These are phyloP conservation scores for Pelargonium australe DNA, from an alignment of 441 rosid species.

Conservation along the genomic window DNA sequence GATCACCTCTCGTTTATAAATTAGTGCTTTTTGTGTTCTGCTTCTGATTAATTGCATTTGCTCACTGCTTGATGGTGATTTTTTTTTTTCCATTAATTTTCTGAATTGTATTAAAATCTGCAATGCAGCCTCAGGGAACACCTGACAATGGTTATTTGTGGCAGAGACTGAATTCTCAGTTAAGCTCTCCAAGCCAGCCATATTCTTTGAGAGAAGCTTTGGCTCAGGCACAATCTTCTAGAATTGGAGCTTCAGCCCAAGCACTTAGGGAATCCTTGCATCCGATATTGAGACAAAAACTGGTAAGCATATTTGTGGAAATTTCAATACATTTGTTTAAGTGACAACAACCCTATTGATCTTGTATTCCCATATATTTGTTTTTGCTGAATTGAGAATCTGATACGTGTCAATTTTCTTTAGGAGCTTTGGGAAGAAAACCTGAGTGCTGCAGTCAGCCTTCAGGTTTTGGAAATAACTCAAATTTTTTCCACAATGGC, in stretches of 20 bases:
- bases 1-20: constrained; percentile 11
- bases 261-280: constrained; percentile 97
- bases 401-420: constrained; percentile 28
- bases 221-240: constrained; percentile 97
- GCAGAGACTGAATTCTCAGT: constrained; percentile 98
- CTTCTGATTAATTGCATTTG: neutral
- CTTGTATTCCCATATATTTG: constrained; percentile 13
- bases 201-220: constrained; percentile 97
- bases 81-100: neutral
- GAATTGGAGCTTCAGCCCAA: constrained; percentile 99
- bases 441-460: constrained; percentile 94
- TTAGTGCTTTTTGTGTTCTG: neutral
- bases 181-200: constrained; percentile 98
- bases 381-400: constrained; percentile 13
- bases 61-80: constrained; percentile 5
- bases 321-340: constrained; percentile 14
- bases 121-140: constrained; percentile 80
- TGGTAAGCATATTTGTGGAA: constrained; percentile 41
- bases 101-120: constrained; percentile 14
- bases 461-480: constrained; percentile 92
- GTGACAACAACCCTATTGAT: constrained; percentile 5
- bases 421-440: constrained; percentile 99
- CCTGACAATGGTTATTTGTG: constrained; percentile 91
- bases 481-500: constrained; percentile 90
- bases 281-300: constrained; percentile 89